A percentile compares a stretch with the other conserved stretches of the same genome.
Evolutionary conservation across 2,329 filamentous ascomycete species (phyloP).

Genomic region (Curvularia verruculosa): DNA sequence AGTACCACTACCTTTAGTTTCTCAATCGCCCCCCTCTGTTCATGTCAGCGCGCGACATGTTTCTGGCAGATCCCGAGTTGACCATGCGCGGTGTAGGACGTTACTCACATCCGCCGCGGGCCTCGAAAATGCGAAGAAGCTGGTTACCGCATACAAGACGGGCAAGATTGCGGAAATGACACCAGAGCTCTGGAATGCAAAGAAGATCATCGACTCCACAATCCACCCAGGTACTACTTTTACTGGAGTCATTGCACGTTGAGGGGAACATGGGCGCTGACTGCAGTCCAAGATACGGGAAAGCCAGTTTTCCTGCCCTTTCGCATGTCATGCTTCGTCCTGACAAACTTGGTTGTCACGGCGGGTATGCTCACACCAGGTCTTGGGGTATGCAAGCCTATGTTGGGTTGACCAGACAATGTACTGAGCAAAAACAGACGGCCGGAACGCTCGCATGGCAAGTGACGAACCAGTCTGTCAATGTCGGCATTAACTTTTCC

Average conservation of each 20-base stretch:
- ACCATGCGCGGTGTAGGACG: conserved; percentile 65
- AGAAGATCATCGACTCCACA: conserved; percentile 97
- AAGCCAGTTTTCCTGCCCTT: conserved; percentile 91
- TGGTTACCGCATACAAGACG: conserved; percentile 85
- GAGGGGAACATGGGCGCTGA: conserved; percentile 18
- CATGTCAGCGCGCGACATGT: neutral
- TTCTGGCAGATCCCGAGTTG: conserved; percentile 16
- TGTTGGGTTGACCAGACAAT: neutral
- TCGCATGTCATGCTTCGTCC: conserved; percentile 94
- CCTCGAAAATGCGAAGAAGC: conserved; percentile 82
- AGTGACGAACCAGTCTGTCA: conserved; percentile 94
- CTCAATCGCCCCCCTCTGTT: conserved; percentile 12
- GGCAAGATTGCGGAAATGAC: conserved; percentile 82
- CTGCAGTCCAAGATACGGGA: conserved; percentile 74
- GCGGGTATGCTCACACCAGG: conserved; percentile 96
- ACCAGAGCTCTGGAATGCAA: conserved; percentile 89
- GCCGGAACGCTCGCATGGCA: conserved; percentile 92
- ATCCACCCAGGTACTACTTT: conserved; percentile 83
- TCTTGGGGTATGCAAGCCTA: conserved; percentile 63
- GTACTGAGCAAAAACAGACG: conserved; percentile 60
- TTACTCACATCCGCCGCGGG: conserved; percentile 78
- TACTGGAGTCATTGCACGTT: conserved; percentile 24
- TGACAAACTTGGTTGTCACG: conserved; percentile 93
- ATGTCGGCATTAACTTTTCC: conserved; percentile 96
- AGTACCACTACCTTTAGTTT: conserved; percentile 44